Evolutionary conservation across 208 protist genomes (phyloP).

Genomic region (Trichomonas gallinae): DNA sequence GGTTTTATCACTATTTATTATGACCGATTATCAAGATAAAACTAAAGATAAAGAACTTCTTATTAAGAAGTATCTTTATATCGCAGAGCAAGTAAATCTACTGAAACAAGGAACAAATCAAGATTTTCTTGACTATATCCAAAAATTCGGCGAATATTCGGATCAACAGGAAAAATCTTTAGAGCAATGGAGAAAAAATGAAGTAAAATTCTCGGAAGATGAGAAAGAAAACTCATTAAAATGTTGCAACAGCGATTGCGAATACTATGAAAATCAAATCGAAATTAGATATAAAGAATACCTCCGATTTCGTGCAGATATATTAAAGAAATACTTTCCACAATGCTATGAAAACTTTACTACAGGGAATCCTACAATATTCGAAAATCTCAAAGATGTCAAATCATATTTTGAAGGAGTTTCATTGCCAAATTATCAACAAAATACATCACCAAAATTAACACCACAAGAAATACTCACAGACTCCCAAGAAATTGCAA

Average conservation of each 20-base stretch:
- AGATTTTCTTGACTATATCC: neutral
- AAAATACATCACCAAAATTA: neutral
- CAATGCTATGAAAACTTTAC: neutral
- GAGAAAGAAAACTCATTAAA: neutral
- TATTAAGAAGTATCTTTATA: neutral
- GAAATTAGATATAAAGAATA: neutral
- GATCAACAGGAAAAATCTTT: neutral
- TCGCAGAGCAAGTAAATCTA: neutral
- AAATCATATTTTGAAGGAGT: neutral
- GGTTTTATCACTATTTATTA: no score
- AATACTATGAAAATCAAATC: neutral
- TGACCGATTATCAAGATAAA: no score
- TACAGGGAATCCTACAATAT: neutral
- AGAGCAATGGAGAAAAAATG: neutral
- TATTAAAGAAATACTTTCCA: neutral
- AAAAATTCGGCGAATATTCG: neutral
- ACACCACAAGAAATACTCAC: neutral
- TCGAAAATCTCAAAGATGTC: neutral
- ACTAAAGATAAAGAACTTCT: neutral
- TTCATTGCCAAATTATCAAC: neutral
- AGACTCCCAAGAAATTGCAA: neutral
- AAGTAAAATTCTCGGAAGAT: neutral
- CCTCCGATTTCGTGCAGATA: neutral
- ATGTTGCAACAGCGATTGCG: neutral
- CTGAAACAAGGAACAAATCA: neutral